A percentile compares a stretch with the other conserved stretches of the same genome.
phyloP scores from a whole-genome alignment of 495 filamentous ascomycete species.

The Cryomyces minteri region DNA sequence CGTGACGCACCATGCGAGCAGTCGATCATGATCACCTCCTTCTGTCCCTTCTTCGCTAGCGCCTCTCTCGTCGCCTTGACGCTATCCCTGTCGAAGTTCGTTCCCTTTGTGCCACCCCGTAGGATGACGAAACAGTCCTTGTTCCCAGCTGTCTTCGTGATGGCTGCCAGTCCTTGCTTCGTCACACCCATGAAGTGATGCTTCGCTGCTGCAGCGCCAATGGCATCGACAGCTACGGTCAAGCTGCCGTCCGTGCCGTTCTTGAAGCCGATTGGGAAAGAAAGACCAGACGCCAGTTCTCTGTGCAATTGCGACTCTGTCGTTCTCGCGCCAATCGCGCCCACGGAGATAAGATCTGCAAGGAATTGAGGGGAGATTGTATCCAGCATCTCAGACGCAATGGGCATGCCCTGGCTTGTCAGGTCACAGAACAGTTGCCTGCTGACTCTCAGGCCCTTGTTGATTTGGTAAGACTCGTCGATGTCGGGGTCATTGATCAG shows the following conservation, averaged over 20 bases:
- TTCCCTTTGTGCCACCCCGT: conserved; percentile 78
- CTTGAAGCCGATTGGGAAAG: conserved; percentile 98
- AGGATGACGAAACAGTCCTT: conserved; percentile 96
- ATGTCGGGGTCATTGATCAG: conserved; percentile 98
- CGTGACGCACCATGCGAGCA: conserved; percentile 64
- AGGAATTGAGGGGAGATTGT: conserved; percentile 96
- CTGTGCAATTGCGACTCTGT: conserved; percentile 93
- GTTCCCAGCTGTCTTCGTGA: conserved; percentile 82
- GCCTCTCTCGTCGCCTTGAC: conserved; percentile 64
- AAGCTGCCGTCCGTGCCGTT: conserved; percentile 96
- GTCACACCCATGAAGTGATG: conserved; percentile 99
- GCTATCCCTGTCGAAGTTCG: conserved; percentile 80
- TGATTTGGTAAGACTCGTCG: conserved; percentile 94
- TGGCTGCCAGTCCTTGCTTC: conserved; percentile 93
- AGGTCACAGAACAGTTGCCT: conserved; percentile 82
- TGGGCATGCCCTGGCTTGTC: conserved; percentile 71
- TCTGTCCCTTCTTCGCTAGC: conserved; percentile 67
- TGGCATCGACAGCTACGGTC: conserved; percentile 88
- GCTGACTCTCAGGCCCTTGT: conserved; percentile 85
- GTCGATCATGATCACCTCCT: conserved; percentile 88
- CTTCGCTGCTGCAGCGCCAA: conserved; percentile 73
- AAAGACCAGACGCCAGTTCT: conserved; percentile 89
- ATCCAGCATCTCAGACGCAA: conserved; percentile 94
- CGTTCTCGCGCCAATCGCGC: conserved; percentile 91
- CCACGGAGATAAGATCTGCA: conserved; percentile 84